A percentile compares a stretch with the other conserved stretches of the same genome.
phyloP scores from a whole-genome alignment of 2,329 filamentous ascomycete species.

The Kalaharituber pfeilii region DNA sequence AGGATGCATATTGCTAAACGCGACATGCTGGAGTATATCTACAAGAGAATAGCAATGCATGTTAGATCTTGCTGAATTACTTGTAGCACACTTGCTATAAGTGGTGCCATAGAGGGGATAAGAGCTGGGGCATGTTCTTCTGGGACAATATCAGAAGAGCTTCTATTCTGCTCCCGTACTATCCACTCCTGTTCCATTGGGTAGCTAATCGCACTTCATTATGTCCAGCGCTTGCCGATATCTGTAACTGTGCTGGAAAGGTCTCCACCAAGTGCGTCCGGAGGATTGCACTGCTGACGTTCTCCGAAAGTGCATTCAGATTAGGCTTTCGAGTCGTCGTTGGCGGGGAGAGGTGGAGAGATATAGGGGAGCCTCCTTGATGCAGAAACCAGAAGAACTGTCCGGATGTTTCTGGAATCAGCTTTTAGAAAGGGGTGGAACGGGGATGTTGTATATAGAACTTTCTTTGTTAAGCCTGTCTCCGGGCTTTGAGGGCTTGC shows the following conservation, averaged over 20 bases:
- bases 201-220: constrained; percentile 3
- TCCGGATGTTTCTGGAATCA: no score
- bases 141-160: background rate
- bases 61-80: constrained; percentile 8
- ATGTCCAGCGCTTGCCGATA: background rate
- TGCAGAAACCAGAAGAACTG: no score
- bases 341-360: background rate
- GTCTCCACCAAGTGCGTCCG: constrained; percentile 10
- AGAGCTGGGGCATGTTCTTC: constrained; percentile 1
- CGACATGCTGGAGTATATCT: constrained; percentile 4
- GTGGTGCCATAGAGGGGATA: constrained; percentile 8
- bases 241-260: constrained; percentile 11
- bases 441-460: no score
- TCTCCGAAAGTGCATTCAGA: constrained; percentile 9
- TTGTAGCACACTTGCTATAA: constrained; percentile 5
- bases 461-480: no score
- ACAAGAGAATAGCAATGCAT: constrained; percentile 12
- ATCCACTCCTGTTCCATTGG: background rate
- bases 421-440: no score
- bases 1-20: constrained; percentile 14
- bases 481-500: no score
- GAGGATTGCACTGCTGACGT: constrained; percentile 6
- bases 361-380: no score
- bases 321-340: background rate
- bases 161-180: no score